These are phyloP conservation scores for Avena sativa DNA, from an alignment of 176 grass and related monocot species.

Conservation along the genomic window DNA sequence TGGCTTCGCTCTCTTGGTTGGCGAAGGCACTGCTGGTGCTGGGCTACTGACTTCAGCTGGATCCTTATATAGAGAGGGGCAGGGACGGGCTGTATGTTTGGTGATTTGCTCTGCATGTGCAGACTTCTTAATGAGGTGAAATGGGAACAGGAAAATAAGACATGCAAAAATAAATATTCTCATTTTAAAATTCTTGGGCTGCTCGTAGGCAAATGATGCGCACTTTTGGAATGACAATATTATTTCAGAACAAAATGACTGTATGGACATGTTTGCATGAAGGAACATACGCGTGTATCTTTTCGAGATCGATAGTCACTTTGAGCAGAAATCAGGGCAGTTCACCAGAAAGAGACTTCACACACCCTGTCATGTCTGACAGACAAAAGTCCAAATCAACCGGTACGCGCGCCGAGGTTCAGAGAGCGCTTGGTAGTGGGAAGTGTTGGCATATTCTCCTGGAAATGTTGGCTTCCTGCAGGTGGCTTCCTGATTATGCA, in stretches of 20 bases:
- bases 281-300: neutral
- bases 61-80: slow-evolving; percentile 12
- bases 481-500: neutral
- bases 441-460: neutral
- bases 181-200: neutral
- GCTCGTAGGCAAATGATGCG: slow-evolving; percentile 25
- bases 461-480: neutral
- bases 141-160: neutral
- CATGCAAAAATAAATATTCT: neutral
- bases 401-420: neutral
- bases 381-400: neutral
- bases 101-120: neutral
- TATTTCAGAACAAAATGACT: neutral
- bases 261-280: neutral
- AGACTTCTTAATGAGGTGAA: neutral
- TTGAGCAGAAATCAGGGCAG: neutral
- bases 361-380: neutral
- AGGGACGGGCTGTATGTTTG: neutral
- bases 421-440: neutral
- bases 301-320: neutral
- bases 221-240: neutral
- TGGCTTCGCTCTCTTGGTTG: slow-evolving; percentile 4
- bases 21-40: neutral
- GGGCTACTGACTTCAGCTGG: neutral
- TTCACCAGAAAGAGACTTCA: neutral